phyloP scores from a whole-genome alignment of 2,329 filamentous ascomycete genomes.

The Fonsecaea nubica region DNA sequence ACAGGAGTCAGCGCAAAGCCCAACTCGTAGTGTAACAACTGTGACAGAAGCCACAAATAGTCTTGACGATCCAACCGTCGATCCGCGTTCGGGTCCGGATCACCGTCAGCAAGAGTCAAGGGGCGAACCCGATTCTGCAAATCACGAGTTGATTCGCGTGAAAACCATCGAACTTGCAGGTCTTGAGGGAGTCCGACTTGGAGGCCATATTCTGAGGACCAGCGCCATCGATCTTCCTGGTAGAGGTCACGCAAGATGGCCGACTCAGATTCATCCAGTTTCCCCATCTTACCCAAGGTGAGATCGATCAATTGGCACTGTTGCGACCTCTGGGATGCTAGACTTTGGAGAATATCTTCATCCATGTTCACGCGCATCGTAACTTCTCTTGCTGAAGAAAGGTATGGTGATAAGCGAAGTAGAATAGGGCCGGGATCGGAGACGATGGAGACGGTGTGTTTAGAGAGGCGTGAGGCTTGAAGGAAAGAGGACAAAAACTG shows the following conservation, averaged over 20 bases:
- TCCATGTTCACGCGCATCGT: neutral
- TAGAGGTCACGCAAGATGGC: neutral
- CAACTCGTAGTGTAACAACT: conserved; percentile 15
- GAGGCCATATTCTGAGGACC: conserved; percentile 5
- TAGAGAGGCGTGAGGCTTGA: neutral
- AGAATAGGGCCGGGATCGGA: neutral
- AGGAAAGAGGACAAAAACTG: neutral
- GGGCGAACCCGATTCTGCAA: conserved; percentile 13
- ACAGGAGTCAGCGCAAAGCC: conserved; percentile 7
- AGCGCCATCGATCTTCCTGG: conserved; percentile 10
- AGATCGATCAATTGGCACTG: neutral
- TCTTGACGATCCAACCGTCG: conserved; percentile 8
- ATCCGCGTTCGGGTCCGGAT: conserved; percentile 11
- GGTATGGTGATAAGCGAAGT: neutral
- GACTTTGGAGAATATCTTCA: conserved; percentile 1
- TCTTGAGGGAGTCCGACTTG: conserved; percentile 17
- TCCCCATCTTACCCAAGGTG: neutral
- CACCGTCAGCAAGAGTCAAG: neutral
- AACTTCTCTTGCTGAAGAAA: too few species aligned
- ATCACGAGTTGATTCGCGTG: conserved; percentile 1
- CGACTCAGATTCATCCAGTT: neutral
- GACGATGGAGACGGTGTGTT: neutral
- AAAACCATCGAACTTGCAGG: neutral
- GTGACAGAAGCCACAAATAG: conserved; percentile 12
- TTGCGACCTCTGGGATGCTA: neutral